These are phyloP conservation scores for Chytriomyces confervae DNA, from an alignment of 192 early-diverging fungal genomes.

Conservation along the genomic window DNA sequence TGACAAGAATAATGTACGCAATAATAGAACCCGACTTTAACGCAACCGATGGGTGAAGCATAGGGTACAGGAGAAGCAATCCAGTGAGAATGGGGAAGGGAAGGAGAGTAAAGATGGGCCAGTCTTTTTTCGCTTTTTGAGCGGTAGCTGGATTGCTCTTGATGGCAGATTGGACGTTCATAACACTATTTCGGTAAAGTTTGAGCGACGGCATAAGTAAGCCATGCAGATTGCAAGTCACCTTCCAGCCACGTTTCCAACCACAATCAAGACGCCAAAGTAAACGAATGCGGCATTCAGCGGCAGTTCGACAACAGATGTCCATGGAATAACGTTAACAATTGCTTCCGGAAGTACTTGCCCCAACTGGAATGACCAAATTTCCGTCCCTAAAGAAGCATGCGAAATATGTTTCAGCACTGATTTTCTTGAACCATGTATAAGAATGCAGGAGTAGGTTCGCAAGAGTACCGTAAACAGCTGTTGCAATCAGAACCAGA, in stretches of 20 bases:
- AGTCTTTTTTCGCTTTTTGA: slow-evolving; percentile 60
- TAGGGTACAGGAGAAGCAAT: slow-evolving; percentile 58
- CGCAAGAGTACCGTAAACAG: slow-evolving; percentile 64
- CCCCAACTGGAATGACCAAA: slow-evolving; percentile 49
- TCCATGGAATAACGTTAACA: slow-evolving; percentile 36
- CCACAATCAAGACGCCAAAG: slow-evolving; percentile 52
- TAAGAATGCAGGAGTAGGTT: not conserved
- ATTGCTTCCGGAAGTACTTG: slow-evolving; percentile 46
- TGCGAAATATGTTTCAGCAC: slow-evolving; percentile 3
- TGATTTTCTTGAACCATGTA: not conserved
- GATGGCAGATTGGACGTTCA: slow-evolving; percentile 21
- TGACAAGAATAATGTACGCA: slow-evolving; percentile 69
- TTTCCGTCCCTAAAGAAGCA: slow-evolving; percentile 43
- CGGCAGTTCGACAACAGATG: slow-evolving; percentile 25
- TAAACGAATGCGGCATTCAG: slow-evolving; percentile 62
- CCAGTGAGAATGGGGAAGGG: slow-evolving; percentile 68
- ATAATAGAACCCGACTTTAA: slow-evolving; percentile 48
- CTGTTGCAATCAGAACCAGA: slow-evolving; percentile 65
- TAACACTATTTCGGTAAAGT: not conserved
- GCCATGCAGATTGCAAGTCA: slow-evolving; percentile 51
- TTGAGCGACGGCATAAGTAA: not conserved
- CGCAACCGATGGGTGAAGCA: slow-evolving; percentile 50
- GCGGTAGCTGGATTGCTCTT: slow-evolving; percentile 67
- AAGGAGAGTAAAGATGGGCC: slow-evolving; percentile 59
- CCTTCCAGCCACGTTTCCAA: slow-evolving; percentile 64